A percentile compares a stretch with the other conserved stretches of the same genome.
phyloP scores from a whole-genome alignment of 306 rosid species.

The Castanospermum australe region DNA sequence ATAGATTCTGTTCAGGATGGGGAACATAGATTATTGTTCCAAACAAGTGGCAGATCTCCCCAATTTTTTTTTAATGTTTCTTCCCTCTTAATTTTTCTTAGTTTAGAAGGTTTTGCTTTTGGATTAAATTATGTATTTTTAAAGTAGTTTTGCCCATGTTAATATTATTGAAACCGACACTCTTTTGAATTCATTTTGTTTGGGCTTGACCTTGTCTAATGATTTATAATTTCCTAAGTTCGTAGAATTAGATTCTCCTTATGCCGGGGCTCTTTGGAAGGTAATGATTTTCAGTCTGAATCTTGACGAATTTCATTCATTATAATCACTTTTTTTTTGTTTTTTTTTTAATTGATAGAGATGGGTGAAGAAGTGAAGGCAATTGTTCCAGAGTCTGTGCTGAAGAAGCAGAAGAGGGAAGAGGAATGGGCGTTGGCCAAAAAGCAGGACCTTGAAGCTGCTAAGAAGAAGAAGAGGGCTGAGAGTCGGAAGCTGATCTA shows the following conservation, averaged over 20 bases:
- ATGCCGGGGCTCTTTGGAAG: too few relatives aligned
- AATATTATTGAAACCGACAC: not conserved
- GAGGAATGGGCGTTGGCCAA: slow-evolving; percentile 82
- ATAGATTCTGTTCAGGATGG: not conserved
- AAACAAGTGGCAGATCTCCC: not conserved
- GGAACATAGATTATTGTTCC: not conserved
- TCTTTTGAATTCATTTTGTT: not conserved
- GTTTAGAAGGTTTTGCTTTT: not conserved
- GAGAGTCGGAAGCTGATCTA: slow-evolving; percentile 67
- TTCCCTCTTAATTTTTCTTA: not conserved
- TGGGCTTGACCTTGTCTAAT: not conserved
- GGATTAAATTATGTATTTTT: not conserved
- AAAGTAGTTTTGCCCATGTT: not conserved
- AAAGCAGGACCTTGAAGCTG: slow-evolving; percentile 48
- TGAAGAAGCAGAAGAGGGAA: slow-evolving; percentile 81
- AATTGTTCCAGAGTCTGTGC: slow-evolving; percentile 66
- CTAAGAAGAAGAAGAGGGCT: slow-evolving; percentile 64
- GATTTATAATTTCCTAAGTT: not conserved
- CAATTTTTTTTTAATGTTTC: not conserved
- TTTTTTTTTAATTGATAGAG: not conserved
- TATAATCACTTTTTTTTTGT: not conserved
- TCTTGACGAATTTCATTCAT: not conserved
- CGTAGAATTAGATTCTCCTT: not conserved
- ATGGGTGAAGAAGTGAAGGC: slow-evolving; percentile 72
- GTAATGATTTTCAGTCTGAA: not conserved